These are phyloP conservation scores for Brettanomyces custersianus DNA, from an alignment of 805 yeast genomes.

Conservation along the genomic window DNA sequence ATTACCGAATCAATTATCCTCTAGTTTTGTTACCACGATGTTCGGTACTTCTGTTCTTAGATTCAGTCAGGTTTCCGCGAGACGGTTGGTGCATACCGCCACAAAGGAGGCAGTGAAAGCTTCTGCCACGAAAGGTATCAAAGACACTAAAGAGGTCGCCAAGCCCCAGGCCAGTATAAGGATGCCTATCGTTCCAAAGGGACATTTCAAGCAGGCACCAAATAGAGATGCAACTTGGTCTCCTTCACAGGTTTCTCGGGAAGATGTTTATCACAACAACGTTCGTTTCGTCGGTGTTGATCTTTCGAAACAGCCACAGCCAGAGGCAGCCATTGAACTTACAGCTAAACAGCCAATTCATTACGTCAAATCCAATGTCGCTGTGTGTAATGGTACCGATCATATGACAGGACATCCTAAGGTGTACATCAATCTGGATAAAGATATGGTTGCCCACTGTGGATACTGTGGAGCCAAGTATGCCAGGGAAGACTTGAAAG, in stretches of 20 bases:
- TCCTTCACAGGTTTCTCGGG: slow-evolving; percentile 50
- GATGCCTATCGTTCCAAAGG: slow-evolving; percentile 9
- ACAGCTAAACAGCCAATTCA: slow-evolving; percentile 66
- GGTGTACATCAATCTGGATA: slow-evolving; percentile 71
- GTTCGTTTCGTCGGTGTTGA: slow-evolving; percentile 70
- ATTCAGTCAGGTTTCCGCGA: neutral
- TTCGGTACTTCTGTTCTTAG: neutral
- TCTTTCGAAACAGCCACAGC: slow-evolving; percentile 60
- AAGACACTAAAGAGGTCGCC: neutral
- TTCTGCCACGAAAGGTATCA: slow-evolving; percentile 3
- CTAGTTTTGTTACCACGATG: too few species aligned
- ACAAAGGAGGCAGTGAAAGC: slow-evolving; percentile 7
- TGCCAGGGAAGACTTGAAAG: slow-evolving; percentile 44
- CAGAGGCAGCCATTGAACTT: slow-evolving; percentile 78
- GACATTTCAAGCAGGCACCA: slow-evolving; percentile 51
- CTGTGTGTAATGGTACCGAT: slow-evolving; percentile 78
- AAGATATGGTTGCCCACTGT: slow-evolving; percentile 63
- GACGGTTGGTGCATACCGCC: slow-evolving; percentile 7
- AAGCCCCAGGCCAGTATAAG: slow-evolving; percentile 1
- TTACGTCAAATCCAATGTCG: slow-evolving; percentile 48
- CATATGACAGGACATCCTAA: slow-evolving; percentile 82
- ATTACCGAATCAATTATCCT: too few species aligned
- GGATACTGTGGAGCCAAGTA: slow-evolving; percentile 74
- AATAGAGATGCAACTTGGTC: slow-evolving; percentile 70
- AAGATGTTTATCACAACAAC: slow-evolving; percentile 41